A percentile compares a stretch with the other conserved stretches of the same genome.
Conservation (phyloP, 768 basidiomycete species). For the Epithele typhae region DNA sequence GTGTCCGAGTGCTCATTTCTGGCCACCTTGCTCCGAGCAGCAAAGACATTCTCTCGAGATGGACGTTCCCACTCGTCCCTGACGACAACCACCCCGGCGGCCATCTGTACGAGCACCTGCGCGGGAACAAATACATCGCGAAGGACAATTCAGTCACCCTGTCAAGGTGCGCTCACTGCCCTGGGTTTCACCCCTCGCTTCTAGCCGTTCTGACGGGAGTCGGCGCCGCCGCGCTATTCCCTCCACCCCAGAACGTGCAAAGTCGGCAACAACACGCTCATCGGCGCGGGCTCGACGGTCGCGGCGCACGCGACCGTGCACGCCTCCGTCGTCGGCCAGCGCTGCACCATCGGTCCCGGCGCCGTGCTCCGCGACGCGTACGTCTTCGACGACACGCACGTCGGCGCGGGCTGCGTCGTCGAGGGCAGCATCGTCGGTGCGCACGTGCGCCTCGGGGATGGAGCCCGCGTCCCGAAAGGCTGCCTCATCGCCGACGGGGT, state of each 20-base stretch:
- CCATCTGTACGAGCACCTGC: constrained; percentile 77
- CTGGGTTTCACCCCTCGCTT: too few relatives aligned
- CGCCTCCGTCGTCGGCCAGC: constrained; percentile 74
- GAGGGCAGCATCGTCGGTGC: constrained; percentile 79
- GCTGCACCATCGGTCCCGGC: constrained; percentile 69
- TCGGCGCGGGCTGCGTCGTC: constrained; percentile 71
- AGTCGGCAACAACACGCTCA: constrained; percentile 75
- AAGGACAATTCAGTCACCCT: constrained; percentile 73
- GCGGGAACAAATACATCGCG: constrained; percentile 87
- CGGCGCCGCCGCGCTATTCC: background rate
- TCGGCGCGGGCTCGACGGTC: constrained; percentile 75
- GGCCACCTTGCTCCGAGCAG: constrained; percentile 37
- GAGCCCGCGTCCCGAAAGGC: constrained; percentile 63
- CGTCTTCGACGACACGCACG: constrained; percentile 71
- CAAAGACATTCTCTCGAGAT: constrained; percentile 88
- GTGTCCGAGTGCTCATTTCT: background rate
- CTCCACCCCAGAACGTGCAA: constrained; percentile 54
- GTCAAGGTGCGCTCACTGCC: too few relatives aligned
- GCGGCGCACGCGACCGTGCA: constrained; percentile 60
- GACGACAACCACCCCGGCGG: constrained; percentile 89
- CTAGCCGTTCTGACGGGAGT: too few relatives aligned
- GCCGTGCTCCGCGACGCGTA: constrained; percentile 72
- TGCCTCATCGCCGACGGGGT: constrained; percentile 83
- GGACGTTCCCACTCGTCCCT: constrained; percentile 94
- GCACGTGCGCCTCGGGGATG: constrained; percentile 66